Base-by-base conservation (phyloP, 192 early-diverging fungal species). In the Cetraspora pellucida region DNA sequence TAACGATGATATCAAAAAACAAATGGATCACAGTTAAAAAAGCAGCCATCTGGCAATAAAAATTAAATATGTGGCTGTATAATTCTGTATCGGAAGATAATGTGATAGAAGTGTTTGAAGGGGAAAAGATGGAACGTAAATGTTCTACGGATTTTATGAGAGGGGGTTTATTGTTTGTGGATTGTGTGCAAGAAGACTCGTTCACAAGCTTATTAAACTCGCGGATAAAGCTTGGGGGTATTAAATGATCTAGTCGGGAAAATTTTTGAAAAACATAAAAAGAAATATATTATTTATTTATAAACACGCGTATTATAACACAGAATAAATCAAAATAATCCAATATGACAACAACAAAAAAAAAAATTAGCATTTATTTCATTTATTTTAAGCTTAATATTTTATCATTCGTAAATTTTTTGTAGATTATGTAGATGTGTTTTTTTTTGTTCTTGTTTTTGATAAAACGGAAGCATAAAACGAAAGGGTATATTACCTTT, bases 201-300 rank as follows among this genome's bases (percentile, higher is more conserved):
- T 75, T 37, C 16, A 75, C n/a, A 10, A 75, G 60, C 30, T 75
- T 75, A 64, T 75, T 75, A 75, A 64, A 75, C n/a, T 75, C 74
- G 1, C 31, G 44, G 16, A 63, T 58, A 75, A 75, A 64, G 52
- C 50, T 30, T 64, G 58, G 13, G 8, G 46, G 74, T 25, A 75
- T 75, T 16, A 59, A 5, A 30, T 63, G 27, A 50, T 64, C 74
- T 47, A 64, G 21, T 43, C 21, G n/a, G 13, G n/a, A 45, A 61
- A 54, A 27, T 16, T 44, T 10, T n/a, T 58, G 31, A 37, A n/a
- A n/a, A 63, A 43, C 45, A 75, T 9, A n/a, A 30, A 47, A 61
- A 25, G 21, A 45, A 45, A 14, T 27, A 73, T 9, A n/a, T 11
- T 28, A 70, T 28, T 46, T 25, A 70, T n/a, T 14, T 14, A 14